Conservation (phyloP, 192 early-diverging fungal species). For the Phlyctochytrium bullatum region DNA sequence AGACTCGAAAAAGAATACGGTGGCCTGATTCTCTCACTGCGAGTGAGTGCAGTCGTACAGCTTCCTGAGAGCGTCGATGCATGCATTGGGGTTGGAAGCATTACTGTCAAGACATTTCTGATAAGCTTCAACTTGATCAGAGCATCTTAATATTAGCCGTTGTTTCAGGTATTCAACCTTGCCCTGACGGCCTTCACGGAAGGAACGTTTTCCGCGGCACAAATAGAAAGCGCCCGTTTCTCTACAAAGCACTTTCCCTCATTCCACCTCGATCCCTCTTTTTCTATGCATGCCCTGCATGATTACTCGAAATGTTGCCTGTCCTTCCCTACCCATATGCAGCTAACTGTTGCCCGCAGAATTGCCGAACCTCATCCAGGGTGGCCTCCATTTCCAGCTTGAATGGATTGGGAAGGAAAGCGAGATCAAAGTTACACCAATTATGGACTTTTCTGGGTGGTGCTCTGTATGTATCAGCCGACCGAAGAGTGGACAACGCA, state of each 20-base stretch:
- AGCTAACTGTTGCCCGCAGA: slow-evolving; percentile 19
- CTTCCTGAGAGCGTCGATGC: slow-evolving; percentile 16
- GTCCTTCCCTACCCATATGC: slow-evolving; percentile 19
- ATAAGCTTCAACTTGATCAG: slow-evolving; percentile 13
- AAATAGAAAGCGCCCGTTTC: slow-evolving; percentile 25
- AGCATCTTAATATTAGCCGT: slow-evolving; percentile 22
- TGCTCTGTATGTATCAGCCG: too few species aligned
- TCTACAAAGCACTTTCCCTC: slow-evolving; percentile 19
- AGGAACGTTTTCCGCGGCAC: slow-evolving; percentile 28
- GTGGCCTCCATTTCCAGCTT: slow-evolving; percentile 14
- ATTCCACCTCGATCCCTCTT: slow-evolving; percentile 25
- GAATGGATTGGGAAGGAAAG: background rate
- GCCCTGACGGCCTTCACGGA: background rate
- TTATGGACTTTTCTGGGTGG: too few species aligned
- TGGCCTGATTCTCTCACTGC: background rate
- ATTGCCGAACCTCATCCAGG: slow-evolving; percentile 23
- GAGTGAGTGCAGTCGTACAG: slow-evolving; percentile 20
- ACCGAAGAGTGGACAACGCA: too few species aligned
- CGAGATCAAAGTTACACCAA: slow-evolving; percentile 2
- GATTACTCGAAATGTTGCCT: background rate
- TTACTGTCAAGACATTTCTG: slow-evolving; percentile 19
- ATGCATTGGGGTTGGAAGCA: slow-evolving; percentile 9
- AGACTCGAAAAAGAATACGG: slow-evolving; percentile 43
- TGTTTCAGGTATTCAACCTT: slow-evolving; percentile 15
- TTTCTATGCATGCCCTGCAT: slow-evolving; percentile 28